A percentile compares a stretch with the other conserved stretches of the same genome.
These are phyloP conservation scores for Yamadazyma triangularis DNA, from an alignment of 1,139 yeast genomes.

Conservation along the genomic window DNA sequence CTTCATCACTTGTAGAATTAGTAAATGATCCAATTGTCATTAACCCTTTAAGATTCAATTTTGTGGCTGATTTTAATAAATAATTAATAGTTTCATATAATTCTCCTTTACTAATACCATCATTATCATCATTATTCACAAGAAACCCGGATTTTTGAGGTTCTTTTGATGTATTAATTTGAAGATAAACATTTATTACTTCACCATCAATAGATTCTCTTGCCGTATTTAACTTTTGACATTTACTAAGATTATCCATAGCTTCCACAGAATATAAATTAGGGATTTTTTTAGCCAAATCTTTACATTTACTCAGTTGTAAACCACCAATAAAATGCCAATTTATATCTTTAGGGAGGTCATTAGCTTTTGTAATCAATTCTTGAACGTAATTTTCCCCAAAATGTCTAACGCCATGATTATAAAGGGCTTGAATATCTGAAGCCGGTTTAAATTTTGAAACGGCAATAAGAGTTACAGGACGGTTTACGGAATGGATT, in stretches of 20 bases:
- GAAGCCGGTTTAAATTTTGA: constrained; percentile 87
- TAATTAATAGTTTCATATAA: constrained; percentile 39
- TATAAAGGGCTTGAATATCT: constrained; percentile 76
- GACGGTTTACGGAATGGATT: too few species aligned
- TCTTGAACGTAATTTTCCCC: constrained; percentile 99
- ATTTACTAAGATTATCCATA: constrained; percentile 77
- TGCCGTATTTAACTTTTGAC: constrained; percentile 69
- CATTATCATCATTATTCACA: constrained; percentile 31
- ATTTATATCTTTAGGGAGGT: constrained; percentile 76
- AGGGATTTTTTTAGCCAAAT: constrained; percentile 62
- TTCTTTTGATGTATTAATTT: constrained; percentile 88
- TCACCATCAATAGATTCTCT: constrained; percentile 42
- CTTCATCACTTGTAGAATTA: constrained; percentile 51
- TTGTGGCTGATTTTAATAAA: constrained; percentile 47
- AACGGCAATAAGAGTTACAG: too few species aligned
- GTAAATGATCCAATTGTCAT: constrained; percentile 94
- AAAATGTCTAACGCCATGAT: constrained; percentile 82
- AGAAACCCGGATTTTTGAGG: constrained; percentile 79
- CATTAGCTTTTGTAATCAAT: constrained; percentile 61
- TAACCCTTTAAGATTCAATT: constrained; percentile 63
- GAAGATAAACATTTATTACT: constrained; percentile 61
- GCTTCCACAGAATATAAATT: constrained; percentile 83
- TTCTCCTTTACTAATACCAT: constrained; percentile 27
- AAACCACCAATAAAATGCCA: constrained; percentile 98
- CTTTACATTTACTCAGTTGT: constrained; percentile 88